Evolutionary conservation across 2,329 filamentous ascomycete genomes (phyloP), one percentile per base, ranked within the genome.

Genomic region (Beauveria sp.): DNA sequence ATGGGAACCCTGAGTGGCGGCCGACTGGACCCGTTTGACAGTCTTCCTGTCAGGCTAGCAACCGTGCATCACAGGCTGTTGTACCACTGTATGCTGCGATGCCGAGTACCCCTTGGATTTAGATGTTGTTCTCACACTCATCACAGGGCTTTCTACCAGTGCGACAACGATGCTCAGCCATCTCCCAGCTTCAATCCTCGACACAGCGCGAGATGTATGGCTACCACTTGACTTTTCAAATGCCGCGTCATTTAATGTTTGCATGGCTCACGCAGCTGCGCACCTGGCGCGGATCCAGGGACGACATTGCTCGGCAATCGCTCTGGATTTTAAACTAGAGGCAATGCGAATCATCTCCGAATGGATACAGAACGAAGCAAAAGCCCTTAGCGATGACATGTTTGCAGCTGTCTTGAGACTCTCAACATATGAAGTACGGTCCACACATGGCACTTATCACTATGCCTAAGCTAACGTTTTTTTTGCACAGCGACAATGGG

Each of bases 151-250:
- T 38, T 38, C 34, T 12, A 38, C 12, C 12, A 38, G 34, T 40
- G 69, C 72, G 5, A 64, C 68, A 14, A 72, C 72, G 68, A 72
- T 74, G 67, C 74, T 73, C 51, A 70, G 70, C 38, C 60, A 68
- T 2, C 28, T 69, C 2, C 54, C 66, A 22, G 66, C 66, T 20
- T 64, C 65, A 16, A 65, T 58, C 6, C 75, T 76, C 55, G 74
- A 75, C 60, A 70, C 75, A 0, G 76, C 76, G 73, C 71, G 70
- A 16, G 74, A 76, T 52, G 73, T 77, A 28, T 77, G 74, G 74
- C 66, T 75, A 24, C 74, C 75, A 0, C 62, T 76, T 1, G 75
- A 77, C 53, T 64, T 77, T n/a, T 76, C 75, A 6, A 76, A 77
- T 61, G 69, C 73, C 3, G 73, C 75, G 5, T 76, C 74, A 2